Base-by-base conservation (phyloP, 257 asterid genomes). In the Gentiana dahurica region DNA sequence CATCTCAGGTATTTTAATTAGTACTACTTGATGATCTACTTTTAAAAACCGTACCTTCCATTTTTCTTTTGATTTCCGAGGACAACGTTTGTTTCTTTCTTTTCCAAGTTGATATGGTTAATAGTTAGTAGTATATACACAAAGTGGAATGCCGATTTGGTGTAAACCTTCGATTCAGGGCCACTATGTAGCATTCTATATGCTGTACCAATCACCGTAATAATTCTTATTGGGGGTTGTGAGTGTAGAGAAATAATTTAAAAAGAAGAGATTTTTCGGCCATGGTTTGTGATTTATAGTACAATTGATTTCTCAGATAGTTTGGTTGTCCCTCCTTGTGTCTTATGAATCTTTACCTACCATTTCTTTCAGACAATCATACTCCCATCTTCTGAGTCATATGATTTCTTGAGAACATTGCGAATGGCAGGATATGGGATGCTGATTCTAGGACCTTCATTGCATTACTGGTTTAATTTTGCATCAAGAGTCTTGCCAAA, bases 1-100 rank as follows among this genome's bases (percentile, higher is more conserved):
- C 98, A 47, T 80, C 98, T 0, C 98, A 90, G 98, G 98, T 87
- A 13, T 3, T 50, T 60, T 35, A 6, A 44, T 33, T 12, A 13
- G 34, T 11, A 38, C 32, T 32, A 36, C 12, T 8, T 48, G 46
- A 10, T 55, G 13, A 32, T 11, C 47, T n/a, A n/a, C n/a, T n/a
- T n/a, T n/a, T n/a, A n/a, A n/a, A n/a, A 55, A n/a, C 12, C 8
- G 46, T 5, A 12, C 0, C 32, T 49, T 11, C 12, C 9, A 10
- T 36, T 35, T 54, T 32, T 7, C 0, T 2, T 34, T 36, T 7
- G 3, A 1, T 37, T 15, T 10, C 51, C 12, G 12, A n/a, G 11
- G 44, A 58, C 37, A 45, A n/a, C 24, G 11, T 37, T 54, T 63
- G 6, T 41, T 5, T 10, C 46, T 41, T 41, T 41, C n/a, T n/a